Base-by-base conservation (phyloP, 2,329 filamentous ascomycete species). In the Pseudogymnoascus sp. region DNA sequence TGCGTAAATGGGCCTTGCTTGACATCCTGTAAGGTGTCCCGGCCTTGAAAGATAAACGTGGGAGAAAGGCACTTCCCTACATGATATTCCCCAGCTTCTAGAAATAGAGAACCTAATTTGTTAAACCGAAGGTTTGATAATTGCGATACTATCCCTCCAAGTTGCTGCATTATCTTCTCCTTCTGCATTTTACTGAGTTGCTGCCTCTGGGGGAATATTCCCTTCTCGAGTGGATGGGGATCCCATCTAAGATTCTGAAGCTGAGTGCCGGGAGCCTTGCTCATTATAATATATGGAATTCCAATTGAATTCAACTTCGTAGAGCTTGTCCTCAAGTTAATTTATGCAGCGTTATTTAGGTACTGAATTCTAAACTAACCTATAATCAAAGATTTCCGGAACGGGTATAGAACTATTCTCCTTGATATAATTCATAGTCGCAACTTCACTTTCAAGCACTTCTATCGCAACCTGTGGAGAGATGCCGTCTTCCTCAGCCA, bases 1-100 rank as follows among this genome's bases (percentile, higher is more conserved):
- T 67, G 7, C 1, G 44, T 8, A 61, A 71, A 73, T 17, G 70
- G 71, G 10, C 70, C 72, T 35, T 69, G 67, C 21, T 69, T 60
- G 42, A 72, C 55, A 10, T 64, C 61, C 36, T 29, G 3, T 8
- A 42, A 41, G 13, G 15, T 39, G 2, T 60, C 15, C 15, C 15
- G 58, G 27, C 51, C 33, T 2, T 29, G 38, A 21, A 38, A 38
- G 13, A 60, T 60, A 9, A 60, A 39, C 5, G 35, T 8, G 6
- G 58, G 58, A 51, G 27, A 65, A 5, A 44, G 62, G 25, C 63
- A 65, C 36, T 64, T 44, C n/a, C 60, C 33, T 2, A 66, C 33
- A 42, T 33, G 48, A 48, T 63, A 63, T 61, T 63, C 62, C 4
- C 41, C 41, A 3, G 62, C 60, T 48, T 61, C 31, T 21, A 63